Evolutionary conservation across 2,329 filamentous ascomycete genomes (phyloP).

Genomic region (Teratosphaeria epicoccoides): DNA sequence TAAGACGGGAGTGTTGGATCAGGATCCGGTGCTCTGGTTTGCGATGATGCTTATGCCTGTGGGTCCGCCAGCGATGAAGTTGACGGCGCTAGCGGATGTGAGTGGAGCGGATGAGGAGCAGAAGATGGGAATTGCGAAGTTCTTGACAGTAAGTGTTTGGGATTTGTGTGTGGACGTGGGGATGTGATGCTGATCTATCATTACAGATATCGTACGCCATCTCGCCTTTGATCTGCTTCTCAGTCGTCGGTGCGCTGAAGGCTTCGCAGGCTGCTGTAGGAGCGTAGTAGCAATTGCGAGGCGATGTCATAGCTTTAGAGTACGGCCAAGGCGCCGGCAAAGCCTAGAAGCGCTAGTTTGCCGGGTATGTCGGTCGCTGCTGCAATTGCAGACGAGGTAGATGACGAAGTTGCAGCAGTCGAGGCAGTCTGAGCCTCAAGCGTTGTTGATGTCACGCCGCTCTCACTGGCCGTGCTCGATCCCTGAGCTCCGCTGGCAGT

Average conservation of each 20-base stretch:
- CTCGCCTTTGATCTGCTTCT: slow-evolving; percentile 34
- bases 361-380: slow-evolving; percentile 2
- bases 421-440: neutral
- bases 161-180: neutral
- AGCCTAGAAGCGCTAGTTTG: slow-evolving; percentile 1
- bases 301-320: neutral
- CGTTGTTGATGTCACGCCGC: neutral
- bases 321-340: slow-evolving; percentile 1
- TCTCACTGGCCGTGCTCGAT: neutral
- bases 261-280: slow-evolving; percentile 27
- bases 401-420: neutral
- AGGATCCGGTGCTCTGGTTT: slow-evolving; percentile 58
- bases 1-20: slow-evolving; percentile 40
- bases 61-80: slow-evolving; percentile 45
- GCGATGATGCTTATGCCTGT: slow-evolving; percentile 50
- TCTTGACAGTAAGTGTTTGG: slow-evolving; percentile 36
- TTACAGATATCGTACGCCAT: slow-evolving; percentile 32
- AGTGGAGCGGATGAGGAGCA: slow-evolving; percentile 35
- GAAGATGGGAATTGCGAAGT: slow-evolving; percentile 45
- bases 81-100: slow-evolving; percentile 43
- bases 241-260: slow-evolving; percentile 34
- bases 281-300: neutral
- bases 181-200: neutral
- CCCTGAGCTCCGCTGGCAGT: neutral
- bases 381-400: slow-evolving; percentile 1